Base-by-base conservation (phyloP, 192 early-diverging fungal species). In the Dimargaris verticillata region DNA sequence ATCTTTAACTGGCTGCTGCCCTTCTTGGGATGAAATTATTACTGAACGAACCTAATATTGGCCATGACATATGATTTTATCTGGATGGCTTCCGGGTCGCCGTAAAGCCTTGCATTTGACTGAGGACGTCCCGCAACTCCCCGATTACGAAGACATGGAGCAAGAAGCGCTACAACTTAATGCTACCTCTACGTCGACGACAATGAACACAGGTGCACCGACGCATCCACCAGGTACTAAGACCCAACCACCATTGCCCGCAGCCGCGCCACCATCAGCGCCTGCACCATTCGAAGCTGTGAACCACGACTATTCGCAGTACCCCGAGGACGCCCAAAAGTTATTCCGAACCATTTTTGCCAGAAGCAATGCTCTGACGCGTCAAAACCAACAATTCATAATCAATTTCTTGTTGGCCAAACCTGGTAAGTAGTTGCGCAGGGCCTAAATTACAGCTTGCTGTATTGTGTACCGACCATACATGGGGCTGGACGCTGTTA, bases 81-180 rank as follows among this genome's bases (percentile, higher is more conserved):
- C n/a, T 24, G 13, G 51, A 3, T 25, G 51, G 3, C 22, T 3
- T 12, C 2, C 22, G 51, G 12, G 12, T 18, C 51, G 1, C 22
- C 22, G 3, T 13, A 24, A 2, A 18, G 20, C 17, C 5, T 2
- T 12, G 18, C 51, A 52, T 17, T 5, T 48, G 4, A 17, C 2
- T 17, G 20, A 17, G 51, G 33, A 7, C 33, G 7, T 5, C 33
- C 33, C 33, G 33, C 33, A 59, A n/a, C 57, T 59, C 17, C 57
- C 57, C 43, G 57, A 59, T 59, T 59, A 59, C 41, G 57, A 59
- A 59, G 57, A 59, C 22, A 25, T 42, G n/a, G 43, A 44, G 11
- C 41, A 59, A 13, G 57, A 6, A 41, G n/a, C 57, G 2, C 41
- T 18, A 6, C 5, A 11, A 44, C 5, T 9, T 9, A 24, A 42